Conservation (phyloP, 306 rosid genomes). For the Inga leiocalycina region DNA sequence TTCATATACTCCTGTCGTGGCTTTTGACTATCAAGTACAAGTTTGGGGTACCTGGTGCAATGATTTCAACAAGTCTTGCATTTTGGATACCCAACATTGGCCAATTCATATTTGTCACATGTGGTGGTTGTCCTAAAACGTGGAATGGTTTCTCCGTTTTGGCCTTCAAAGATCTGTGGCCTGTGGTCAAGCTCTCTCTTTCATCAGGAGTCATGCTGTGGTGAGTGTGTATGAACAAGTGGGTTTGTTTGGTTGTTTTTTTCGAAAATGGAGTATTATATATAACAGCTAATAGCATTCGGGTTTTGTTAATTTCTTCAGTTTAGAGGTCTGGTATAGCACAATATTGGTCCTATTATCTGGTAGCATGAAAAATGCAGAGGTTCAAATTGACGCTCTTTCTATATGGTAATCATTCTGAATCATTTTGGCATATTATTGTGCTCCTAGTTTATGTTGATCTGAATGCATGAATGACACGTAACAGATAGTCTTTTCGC, state of each 20-base stretch:
- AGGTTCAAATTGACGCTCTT: constrained; percentile 54
- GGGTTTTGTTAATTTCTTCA: too few relatives aligned
- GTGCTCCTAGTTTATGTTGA: constrained; percentile 5
- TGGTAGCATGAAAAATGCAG: constrained; percentile 53
- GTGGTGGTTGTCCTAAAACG: background rate
- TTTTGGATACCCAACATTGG: background rate
- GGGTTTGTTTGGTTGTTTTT: background rate
- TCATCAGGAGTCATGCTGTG: background rate
- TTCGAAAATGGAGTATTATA: too few relatives aligned
- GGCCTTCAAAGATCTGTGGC: background rate
- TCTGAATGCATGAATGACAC: background rate
- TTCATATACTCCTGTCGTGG: background rate
- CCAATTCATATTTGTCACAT: background rate
- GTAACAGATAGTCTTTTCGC: background rate
- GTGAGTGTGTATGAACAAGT: background rate
- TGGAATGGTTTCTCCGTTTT: background rate
- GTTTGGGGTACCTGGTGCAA: background rate
- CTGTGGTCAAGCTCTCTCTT: background rate
- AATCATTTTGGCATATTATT: background rate
- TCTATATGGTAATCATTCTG: constrained; percentile 50
- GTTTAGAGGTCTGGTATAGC: background rate
- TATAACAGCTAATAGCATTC: too few relatives aligned
- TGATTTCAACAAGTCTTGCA: background rate
- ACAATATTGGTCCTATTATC: constrained; percentile 51
- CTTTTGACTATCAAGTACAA: background rate